phyloP scores from a whole-genome alignment of 2,329 filamentous ascomycete genomes.

The Penicillium sp. region DNA sequence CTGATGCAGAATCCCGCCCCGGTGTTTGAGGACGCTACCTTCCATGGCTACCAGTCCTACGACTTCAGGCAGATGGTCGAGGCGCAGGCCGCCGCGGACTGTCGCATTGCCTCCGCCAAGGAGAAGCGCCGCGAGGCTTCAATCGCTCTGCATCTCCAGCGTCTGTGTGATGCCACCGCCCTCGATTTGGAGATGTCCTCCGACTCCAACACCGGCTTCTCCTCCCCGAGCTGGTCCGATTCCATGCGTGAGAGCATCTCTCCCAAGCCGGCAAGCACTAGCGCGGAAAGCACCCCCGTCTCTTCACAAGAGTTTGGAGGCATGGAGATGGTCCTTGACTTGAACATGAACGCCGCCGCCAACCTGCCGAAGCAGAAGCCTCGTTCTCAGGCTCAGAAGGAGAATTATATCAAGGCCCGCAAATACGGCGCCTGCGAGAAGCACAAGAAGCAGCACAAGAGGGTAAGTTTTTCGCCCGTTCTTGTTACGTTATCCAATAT shows the following conservation, averaged over 20 bases:
- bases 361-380: conserved; percentile 41
- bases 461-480: conserved; percentile 26
- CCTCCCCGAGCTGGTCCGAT: conserved; percentile 31
- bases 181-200: conserved; percentile 25
- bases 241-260: conserved; percentile 26
- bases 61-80: conserved; percentile 33
- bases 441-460: conserved; percentile 42
- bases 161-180: conserved; percentile 30
- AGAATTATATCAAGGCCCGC: conserved; percentile 42
- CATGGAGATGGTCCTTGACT: conserved; percentile 39
- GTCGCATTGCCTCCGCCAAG: conserved; percentile 33
- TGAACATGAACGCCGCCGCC: conserved; percentile 43
- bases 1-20: conserved; percentile 13
- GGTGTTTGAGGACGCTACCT: conserved; percentile 14
- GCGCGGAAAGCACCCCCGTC: conserved; percentile 20
- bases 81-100: conserved; percentile 36
- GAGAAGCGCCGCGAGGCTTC: conserved; percentile 41
- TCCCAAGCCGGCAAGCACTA: conserved; percentile 20
- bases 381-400: conserved; percentile 39
- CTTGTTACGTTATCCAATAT: background rate
- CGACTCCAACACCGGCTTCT: conserved; percentile 29
- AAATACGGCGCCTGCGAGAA: conserved; percentile 43
- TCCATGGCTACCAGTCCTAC: conserved; percentile 15
- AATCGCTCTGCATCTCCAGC: conserved; percentile 40
- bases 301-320: conserved; percentile 21